Base-by-base conservation (phyloP, 805 yeast species). In the Kodamaea neixiangensis region DNA sequence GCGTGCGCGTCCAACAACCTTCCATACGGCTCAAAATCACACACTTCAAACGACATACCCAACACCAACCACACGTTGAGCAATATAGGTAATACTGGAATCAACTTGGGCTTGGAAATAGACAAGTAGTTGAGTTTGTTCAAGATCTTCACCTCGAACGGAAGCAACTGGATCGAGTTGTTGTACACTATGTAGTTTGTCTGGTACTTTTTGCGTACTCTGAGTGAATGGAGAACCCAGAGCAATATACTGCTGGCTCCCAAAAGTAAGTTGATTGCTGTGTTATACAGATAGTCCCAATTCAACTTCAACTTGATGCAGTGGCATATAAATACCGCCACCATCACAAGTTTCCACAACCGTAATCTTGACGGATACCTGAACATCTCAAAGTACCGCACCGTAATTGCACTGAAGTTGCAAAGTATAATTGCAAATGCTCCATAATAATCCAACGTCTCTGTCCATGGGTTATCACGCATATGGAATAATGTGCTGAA, bases 1-100 rank as follows among this genome's bases (percentile, higher is more conserved):
- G 97, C 83, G 68, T 94, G 99, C 0, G 97, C 96, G 69, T 94
- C 99, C 0, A 94, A 59, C 37, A 88, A 76, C 44, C 64, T 58
- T 13, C 35, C 50, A 47, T 62, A 47, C 1, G 78, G 78, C 19
- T 57, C 60, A 45, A 72, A 73, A 48, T 74, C 78, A 22, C 57
- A 52, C 14, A 71, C 39, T 47, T 74, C 78, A 31, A 73, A 64
- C 11, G 60, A 49, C 56, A 72, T 64, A 0, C 76, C 67, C 5
- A 54, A 18, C 5, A 69, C 35, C 19, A 74, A 56, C 67, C 71
- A 69, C 7, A 63, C 1, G 50, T 72, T 72, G 37, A 73, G 60
- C 5, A 56, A 55, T 1, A 70, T 62, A 0, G 78, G 78, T 5
- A 73, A 46, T 3, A 66, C 54, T 1, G 77, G 77, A 11, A 74